Evolutionary conservation across 2,329 filamentous ascomycete genomes (phyloP).

Genomic region (Rhynchosporium agropyri): DNA sequence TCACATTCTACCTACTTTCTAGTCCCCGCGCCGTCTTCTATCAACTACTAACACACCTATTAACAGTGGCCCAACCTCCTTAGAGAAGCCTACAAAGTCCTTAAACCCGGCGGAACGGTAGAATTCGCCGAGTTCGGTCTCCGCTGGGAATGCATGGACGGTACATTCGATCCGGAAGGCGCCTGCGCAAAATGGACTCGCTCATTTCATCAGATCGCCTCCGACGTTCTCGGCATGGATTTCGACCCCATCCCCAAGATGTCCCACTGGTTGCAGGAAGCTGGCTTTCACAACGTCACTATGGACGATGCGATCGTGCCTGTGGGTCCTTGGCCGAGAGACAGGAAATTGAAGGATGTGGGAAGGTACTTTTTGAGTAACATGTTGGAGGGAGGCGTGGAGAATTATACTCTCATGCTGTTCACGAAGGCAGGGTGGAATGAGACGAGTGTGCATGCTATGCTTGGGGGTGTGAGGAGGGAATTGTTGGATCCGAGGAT

Average conservation of each 20-base stretch:
- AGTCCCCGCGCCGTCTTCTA: neutral
- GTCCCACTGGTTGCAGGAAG: constrained; percentile 39
- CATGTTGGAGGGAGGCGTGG: constrained; percentile 32
- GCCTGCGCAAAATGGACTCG: constrained; percentile 26
- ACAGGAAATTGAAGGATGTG: constrained; percentile 39
- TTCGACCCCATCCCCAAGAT: constrained; percentile 30
- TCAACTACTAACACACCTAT: neutral
- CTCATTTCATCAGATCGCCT: constrained; percentile 17
- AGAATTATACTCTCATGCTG: constrained; percentile 31
- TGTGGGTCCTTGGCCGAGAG: constrained; percentile 41
- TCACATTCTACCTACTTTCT: neutral
- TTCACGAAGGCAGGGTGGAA: constrained; percentile 33
- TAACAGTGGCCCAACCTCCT: constrained; percentile 58
- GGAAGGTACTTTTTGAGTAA: constrained; percentile 35
- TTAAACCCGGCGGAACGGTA: constrained; percentile 33
- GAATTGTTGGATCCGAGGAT: constrained; percentile 30
- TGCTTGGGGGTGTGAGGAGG: constrained; percentile 29
- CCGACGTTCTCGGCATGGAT: constrained; percentile 26
- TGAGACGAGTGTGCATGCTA: constrained; percentile 28
- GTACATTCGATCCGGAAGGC: constrained; percentile 23
- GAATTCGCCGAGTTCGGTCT: constrained; percentile 31
- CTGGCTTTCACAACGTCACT: constrained; percentile 47
- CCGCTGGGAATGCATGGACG: constrained; percentile 29
- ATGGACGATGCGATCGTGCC: constrained; percentile 33
- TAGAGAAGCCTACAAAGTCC: constrained; percentile 48